Evolutionary conservation across 2,329 filamentous ascomycete genomes (phyloP), one percentile per base, ranked within the genome.

Genomic region (Pleoardoris graminearum): DNA sequence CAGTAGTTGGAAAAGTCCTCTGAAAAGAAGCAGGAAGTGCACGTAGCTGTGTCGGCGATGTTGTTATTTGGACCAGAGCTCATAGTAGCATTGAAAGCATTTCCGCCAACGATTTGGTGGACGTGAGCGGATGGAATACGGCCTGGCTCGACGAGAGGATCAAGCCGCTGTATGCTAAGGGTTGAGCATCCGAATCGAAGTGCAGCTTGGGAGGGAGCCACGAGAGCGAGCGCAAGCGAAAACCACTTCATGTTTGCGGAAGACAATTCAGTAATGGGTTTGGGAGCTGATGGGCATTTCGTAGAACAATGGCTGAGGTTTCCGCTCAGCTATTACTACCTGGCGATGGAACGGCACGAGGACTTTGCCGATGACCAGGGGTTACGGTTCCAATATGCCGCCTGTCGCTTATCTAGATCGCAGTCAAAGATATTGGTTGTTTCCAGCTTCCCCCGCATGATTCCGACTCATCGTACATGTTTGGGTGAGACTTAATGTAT

Each of bases 51-150:
- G 38, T 67, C 60, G 14, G 58, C 55, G n/a, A 69, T 57, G 46
- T 69, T 62, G 42, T 60, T 57, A 19, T 51, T 38, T 4, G 59
- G 57, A 38, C 66, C 60, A 29, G 27, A 29, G 27, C 27, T 29
- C 77, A 80, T 79, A 5, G 76, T 71, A 2, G 71, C 66, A 50
- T 79, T 78, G 69, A 80, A 78, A 2, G 77, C 76, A 60, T 79
- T 75, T 4, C 77, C 77, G 41, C 74, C 73, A n/a, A 74, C 71
- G 29, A 76, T 69, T 57, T 76, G 74, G 51, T 76, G 74, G 19
- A 73, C 57, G 60, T 76, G 73, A 1, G 71, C 63, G 4, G 70
- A 73, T 21, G 65, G 71, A n/a, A 65, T 56, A 22, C 58, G 39
- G 11, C 74, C 73, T 3, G 74, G 72, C 47, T 72, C 72, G 23